Percentiles rank a stretch among this genome's conserved stretches.
phyloP scores from a whole-genome alignment of 2,329 filamentous ascomycete species.

The Paramyrothecium sp. region DNA sequence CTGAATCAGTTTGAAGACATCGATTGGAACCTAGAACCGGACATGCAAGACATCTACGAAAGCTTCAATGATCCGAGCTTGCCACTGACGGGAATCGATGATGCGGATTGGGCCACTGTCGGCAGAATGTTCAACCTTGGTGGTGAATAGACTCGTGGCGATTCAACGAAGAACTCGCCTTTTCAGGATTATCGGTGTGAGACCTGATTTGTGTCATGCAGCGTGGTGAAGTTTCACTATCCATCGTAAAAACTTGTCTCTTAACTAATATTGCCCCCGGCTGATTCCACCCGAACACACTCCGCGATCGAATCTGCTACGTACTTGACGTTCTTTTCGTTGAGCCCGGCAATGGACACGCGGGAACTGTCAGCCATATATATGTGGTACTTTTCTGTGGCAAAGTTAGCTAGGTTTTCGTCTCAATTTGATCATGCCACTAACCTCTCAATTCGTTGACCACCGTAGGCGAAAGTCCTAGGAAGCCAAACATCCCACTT shows the following conservation, averaged over 20 bases:
- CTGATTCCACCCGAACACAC: background rate
- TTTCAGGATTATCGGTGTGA: too few species aligned
- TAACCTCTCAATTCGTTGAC: slow-evolving; percentile 33
- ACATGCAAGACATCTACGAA: slow-evolving; percentile 23
- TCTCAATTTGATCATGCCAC: rapidly evolving
- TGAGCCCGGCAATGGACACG: slow-evolving; percentile 37
- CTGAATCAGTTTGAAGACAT: slow-evolving; percentile 16
- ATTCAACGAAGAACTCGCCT: too few species aligned
- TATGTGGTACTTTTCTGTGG: slow-evolving; percentile 29
- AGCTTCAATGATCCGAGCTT: slow-evolving; percentile 24
- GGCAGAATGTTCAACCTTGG: slow-evolving; percentile 20
- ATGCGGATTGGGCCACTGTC: slow-evolving; percentile 24
- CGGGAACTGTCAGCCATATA: slow-evolving; percentile 37
- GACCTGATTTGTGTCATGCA: too few species aligned
- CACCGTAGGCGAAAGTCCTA: slow-evolving; percentile 47
- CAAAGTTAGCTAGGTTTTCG: background rate
- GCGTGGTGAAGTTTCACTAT: too few species aligned
- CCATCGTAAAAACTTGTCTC: too few species aligned
- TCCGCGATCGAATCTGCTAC: slow-evolving; percentile 6
- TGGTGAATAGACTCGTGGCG: background rate
- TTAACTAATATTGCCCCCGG: too few species aligned
- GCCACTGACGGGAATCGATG: slow-evolving; percentile 26
- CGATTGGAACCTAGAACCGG: slow-evolving; percentile 17
- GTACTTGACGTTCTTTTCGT: slow-evolving; percentile 29
- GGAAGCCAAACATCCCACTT: slow-evolving; percentile 40